Base-by-base conservation (phyloP, 352 stramenopile species). In the Phytophthora melonis region DNA sequence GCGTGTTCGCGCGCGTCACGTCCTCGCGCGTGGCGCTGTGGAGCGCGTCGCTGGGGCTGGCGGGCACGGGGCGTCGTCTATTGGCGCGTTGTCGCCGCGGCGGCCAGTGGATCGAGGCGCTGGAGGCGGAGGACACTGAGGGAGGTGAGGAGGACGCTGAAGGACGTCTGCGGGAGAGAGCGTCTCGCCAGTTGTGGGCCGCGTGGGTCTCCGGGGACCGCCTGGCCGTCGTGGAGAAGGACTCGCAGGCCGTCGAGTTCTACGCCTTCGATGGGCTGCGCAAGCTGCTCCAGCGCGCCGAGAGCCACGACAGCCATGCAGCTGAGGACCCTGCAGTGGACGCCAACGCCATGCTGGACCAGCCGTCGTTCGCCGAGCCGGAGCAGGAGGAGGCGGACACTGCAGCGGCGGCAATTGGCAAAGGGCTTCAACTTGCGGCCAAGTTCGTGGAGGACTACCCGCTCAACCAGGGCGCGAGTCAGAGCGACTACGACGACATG, bases 181-280 rank as follows among this genome's bases (percentile, higher is more conserved):
- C 62, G 25, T 50, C 70, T 14, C 83, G 75, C 36, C 63, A 77
- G n/a, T 25, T 95, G 3, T 92, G 75, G 63, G 79, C 84, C 18
- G 65, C 79, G 27, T 95, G 88, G 88, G 57, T 89, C 43, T 66
- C 67, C 1, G 76, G 82, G 32, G 70, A 92, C 52, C 74, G 77
- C n/a, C 78, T 95, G 52, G 88, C 85, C 8, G 82, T 95, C 18
- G 82, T 93, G 7, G 82, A 93, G 60, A 81, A 82, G 57, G 82
- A 82, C 58, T 72, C 83, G 25, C 77, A 86, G 67, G 70, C 58
- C 30, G 78, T 93, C 63, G 88, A 95, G 70, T 89, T 95, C 50
- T 95, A 93, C 63, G 72, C 74, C 6, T 93, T 93, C 36, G 78
- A 91, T 14, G 86, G 83, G 6, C 78, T 93, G 0, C 52, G 59